These are phyloP conservation scores for Candida maris DNA, from an alignment of 805 yeast species.

Conservation along the genomic window DNA sequence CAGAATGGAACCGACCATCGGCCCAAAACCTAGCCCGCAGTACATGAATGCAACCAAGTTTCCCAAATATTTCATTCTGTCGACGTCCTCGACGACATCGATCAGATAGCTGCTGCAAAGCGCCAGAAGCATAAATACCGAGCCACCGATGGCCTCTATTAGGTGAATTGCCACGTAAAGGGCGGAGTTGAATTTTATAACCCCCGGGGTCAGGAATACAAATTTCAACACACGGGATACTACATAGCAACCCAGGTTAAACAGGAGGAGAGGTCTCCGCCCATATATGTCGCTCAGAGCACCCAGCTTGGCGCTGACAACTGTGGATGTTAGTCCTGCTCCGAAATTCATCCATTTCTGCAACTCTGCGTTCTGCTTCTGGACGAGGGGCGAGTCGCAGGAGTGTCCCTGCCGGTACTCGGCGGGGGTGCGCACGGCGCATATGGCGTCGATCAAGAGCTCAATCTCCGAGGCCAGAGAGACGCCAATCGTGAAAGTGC, in stretches of 20 bases:
- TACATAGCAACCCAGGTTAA: slow-evolving; percentile 17
- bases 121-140: slow-evolving; percentile 51
- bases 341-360: slow-evolving; percentile 42
- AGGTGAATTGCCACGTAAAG: slow-evolving; percentile 42
- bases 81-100: slow-evolving; percentile 64
- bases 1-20: slow-evolving; percentile 49
- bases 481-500: slow-evolving; percentile 40
- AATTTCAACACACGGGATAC: slow-evolving; percentile 13
- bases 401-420: slow-evolving; percentile 4
- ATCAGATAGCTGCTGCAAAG: slow-evolving; percentile 66
- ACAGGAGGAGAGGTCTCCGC: slow-evolving; percentile 46
- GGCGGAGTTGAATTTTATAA: slow-evolving; percentile 28
- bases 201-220: slow-evolving; percentile 21
- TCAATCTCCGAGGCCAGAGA: slow-evolving; percentile 37
- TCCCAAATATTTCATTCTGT: slow-evolving; percentile 58
- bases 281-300: slow-evolving; percentile 63
- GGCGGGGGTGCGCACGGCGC: slow-evolving; percentile 26
- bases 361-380: slow-evolving; percentile 43
- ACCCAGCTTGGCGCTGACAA: slow-evolving; percentile 62
- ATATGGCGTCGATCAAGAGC: slow-evolving; percentile 38
- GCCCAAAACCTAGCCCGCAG: slow-evolving; percentile 62
- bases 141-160: slow-evolving; percentile 59
- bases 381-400: slow-evolving; percentile 41
- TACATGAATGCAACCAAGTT: slow-evolving; percentile 55
- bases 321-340: slow-evolving; percentile 42